Evolutionary conservation across 306 rosid genomes (phyloP), one percentile per base, ranked within the genome.

Genomic region (Begonia masoniana): DNA sequence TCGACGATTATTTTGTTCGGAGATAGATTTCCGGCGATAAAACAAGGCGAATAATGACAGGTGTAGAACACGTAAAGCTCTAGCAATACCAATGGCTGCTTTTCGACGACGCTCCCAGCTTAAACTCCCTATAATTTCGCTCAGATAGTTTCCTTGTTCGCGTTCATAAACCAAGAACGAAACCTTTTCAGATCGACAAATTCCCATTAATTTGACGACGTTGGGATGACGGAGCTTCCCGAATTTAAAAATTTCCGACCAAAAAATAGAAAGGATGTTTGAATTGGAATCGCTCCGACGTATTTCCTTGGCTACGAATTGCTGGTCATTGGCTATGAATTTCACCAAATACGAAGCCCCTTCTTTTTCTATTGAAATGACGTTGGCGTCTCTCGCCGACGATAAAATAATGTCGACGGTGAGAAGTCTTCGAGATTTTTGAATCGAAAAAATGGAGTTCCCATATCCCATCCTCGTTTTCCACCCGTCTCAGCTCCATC

Each of bases 31-130:
- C 72, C 74, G 0, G 60, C 79, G 23, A 83, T 75, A 41, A 70
- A 62, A 19, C 55, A 54, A 2, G 72, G 74, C 0, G 78, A 76
- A 62, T 73, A 52, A 3, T 16, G 51, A 47, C 49, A 48, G 43
- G 43, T 86, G 96, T 67, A 85, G 67, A 47, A 71, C 78, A 36
- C 68, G 74, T 0, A 91, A 57, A 9, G 86, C 99, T 52, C 66
- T 75, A 0, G 82, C 86, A 10, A 86, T 48, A 16, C 84, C 94
- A 2, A 70, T 5, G 0, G 84, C 94, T 4, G 83, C 74, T 62
- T 70, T 75, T 26, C 79, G 43, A 5, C 99, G 73, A 12, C 64
- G 58, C 47, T 73, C 78, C 99, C 99, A 91, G 50, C 77, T 83
- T 57, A 79, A 62, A 50, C 26, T 46, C 54, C 74, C 58, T 5